Evolutionary conservation across 176 grass and related monocot species (phyloP).

Genomic region (Phragmites australis): DNA sequence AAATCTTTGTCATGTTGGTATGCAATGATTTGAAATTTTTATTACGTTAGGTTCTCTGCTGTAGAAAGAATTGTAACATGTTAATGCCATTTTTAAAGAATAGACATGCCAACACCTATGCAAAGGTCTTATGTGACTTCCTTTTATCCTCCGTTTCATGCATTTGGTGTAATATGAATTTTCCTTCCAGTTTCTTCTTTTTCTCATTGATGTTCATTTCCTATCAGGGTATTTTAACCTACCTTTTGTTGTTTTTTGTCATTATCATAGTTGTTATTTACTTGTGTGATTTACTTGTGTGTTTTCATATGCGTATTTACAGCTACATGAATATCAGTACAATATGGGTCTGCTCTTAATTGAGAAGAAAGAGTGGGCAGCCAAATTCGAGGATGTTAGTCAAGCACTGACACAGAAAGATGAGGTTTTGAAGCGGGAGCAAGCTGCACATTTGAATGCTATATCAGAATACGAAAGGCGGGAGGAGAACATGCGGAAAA

Average conservation of each 20-base stretch:
- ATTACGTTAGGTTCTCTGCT: not conserved
- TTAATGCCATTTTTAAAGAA: not conserved
- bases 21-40: not conserved
- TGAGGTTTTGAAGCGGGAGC: conserved; percentile 80
- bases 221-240: not conserved
- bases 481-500: conserved; percentile 66
- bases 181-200: not conserved
- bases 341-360: conserved; percentile 94
- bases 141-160: not conserved
- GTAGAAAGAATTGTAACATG: conserved; percentile 16
- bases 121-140: not conserved
- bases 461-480: conserved; percentile 78
- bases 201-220: not conserved
- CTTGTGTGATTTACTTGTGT: conserved; percentile 24
- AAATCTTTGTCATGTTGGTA: not conserved
- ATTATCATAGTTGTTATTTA: conserved; percentile 30
- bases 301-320: conserved; percentile 33
- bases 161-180: not conserved
- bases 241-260: not conserved
- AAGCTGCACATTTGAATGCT: conserved; percentile 70
- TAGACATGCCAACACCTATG: not conserved
- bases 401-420: conserved; percentile 61
- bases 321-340: conserved; percentile 93
- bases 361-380: conserved; percentile 87
- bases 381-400: conserved; percentile 69